Evolutionary conservation across 2,329 filamentous ascomycete species (phyloP).

Genomic region (Sordariomycetes sp.): DNA sequence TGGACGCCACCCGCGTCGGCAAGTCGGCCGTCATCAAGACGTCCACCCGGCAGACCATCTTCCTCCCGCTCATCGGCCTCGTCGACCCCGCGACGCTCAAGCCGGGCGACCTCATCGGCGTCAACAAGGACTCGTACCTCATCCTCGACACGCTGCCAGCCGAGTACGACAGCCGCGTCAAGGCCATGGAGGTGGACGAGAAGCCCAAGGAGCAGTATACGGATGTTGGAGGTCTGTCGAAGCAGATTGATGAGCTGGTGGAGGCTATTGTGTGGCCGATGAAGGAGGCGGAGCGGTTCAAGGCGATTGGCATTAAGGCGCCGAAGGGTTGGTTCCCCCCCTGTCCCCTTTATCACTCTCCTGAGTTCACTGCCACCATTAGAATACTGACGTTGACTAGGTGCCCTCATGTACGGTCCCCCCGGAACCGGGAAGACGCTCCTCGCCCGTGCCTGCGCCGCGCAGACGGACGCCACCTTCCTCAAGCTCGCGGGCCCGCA

Average conservation of each 20-base stretch:
- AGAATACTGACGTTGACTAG: constrained; percentile 26
- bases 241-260: constrained; percentile 97
- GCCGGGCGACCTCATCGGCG: constrained; percentile 90
- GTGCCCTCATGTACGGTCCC: constrained; percentile 94
- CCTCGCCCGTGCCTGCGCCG: constrained; percentile 87
- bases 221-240: constrained; percentile 92
- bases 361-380: too few relatives aligned
- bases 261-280: constrained; percentile 99
- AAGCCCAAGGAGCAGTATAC: constrained; percentile 99
- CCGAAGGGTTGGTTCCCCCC: constrained; percentile 63
- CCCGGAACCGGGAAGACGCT: constrained; percentile 86
- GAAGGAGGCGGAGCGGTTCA: constrained; percentile 98
- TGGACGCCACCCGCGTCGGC: constrained; percentile 90
- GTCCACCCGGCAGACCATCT: constrained; percentile 95
- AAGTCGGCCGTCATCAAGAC: constrained; percentile 99
- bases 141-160: constrained; percentile 93
- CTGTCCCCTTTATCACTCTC: constrained; percentile 3
- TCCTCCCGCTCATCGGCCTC: constrained; percentile 89
- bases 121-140: constrained; percentile 98
- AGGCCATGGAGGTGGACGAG: constrained; percentile 99
- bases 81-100: constrained; percentile 93
- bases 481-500: constrained; percentile 96
- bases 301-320: constrained; percentile 99
- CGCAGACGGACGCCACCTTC: constrained; percentile 96
- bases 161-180: constrained; percentile 96